These are phyloP conservation scores for Fomitopsis pulvina DNA, from an alignment of 768 basidiomycete species.

Conservation along the genomic window DNA sequence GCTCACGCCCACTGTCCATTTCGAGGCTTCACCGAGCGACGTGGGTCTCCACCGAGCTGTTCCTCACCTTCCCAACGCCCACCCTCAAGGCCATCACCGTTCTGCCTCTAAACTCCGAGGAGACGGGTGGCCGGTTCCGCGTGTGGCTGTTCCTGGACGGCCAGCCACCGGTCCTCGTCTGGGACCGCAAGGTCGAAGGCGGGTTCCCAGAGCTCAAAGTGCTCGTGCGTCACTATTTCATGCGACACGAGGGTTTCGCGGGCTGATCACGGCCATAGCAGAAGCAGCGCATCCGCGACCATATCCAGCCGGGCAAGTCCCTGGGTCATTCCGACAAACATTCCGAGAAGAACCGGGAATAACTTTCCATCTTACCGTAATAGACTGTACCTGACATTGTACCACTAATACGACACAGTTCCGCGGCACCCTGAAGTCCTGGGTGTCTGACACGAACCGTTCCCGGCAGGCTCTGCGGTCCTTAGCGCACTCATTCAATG, in stretches of 20 bases:
- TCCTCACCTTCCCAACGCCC: slow-evolving; percentile 86
- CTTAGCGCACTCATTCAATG: too few relatives aligned
- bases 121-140: slow-evolving; percentile 86
- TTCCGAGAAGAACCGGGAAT: neutral
- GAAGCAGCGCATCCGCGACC: slow-evolving; percentile 88
- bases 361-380: too few relatives aligned
- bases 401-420: too few relatives aligned
- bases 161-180: slow-evolving; percentile 45
- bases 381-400: too few relatives aligned
- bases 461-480: too few relatives aligned
- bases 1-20: neutral
- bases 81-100: slow-evolving; percentile 59
- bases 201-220: slow-evolving; percentile 89
- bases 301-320: slow-evolving; percentile 71
- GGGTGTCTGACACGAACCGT: too few relatives aligned
- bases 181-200: slow-evolving; percentile 89
- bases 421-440: too few relatives aligned
- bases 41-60: slow-evolving; percentile 91
- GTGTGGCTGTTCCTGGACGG: slow-evolving; percentile 65
- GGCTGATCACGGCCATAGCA: slow-evolving; percentile 23
- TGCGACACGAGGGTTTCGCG: neutral
- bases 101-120: slow-evolving; percentile 68
- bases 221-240: slow-evolving; percentile 46
- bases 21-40: slow-evolving; percentile 84
- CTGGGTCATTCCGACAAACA: slow-evolving; percentile 83